Base-by-base conservation (phyloP, 495 filamentous ascomycete genomes). In the Immersiella caudata region DNA sequence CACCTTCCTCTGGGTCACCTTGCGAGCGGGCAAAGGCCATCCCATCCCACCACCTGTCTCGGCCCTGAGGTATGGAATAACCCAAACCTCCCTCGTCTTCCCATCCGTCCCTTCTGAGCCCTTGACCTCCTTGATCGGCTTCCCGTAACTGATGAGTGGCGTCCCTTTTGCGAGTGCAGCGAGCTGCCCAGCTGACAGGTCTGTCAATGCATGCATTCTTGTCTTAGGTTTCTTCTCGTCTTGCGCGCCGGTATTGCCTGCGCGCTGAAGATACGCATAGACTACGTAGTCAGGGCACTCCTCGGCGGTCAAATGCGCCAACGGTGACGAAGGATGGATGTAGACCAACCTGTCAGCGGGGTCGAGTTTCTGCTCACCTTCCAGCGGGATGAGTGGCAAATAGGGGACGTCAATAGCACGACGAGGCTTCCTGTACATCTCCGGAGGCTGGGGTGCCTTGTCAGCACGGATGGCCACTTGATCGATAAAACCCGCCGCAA, bases 391-490 rank as follows among this genome's bases (percentile, higher is more conserved):
- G 20, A 99, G 88, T 0, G 96, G 93, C 2, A 97, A 70, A 76
- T 97, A 99, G 2, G 94, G 91, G 2, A 97, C 90, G 73, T 97
- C 92, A 60, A 92, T 93, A 0, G 93, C 92, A 55, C 90, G 86
- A 55, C 86, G 89, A 0, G 93, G 91, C 40, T 91, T 92, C 21
- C 91, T 84, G 5, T 82, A 75, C 65, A 87, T 82, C 63, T 90
- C 89, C 2, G 91, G 91, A 0, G 93, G 91, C 20, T 83, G 83
- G 4, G 93, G 91, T 0, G 91, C 82, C 11, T 94, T 82, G 75
- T 98, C 94, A 2, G 93, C 93, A 67, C 95, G 92, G 73, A 98
- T 94, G 60, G 96, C 96, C 59, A 99, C 85, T 66, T 97, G 90
- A 80, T 98, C 96, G 69, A 99, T 89, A 81, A 97, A 99, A 2